phyloP scores from a whole-genome alignment of 768 basidiomycete genomes.

The Kwoniella dendrophila region DNA sequence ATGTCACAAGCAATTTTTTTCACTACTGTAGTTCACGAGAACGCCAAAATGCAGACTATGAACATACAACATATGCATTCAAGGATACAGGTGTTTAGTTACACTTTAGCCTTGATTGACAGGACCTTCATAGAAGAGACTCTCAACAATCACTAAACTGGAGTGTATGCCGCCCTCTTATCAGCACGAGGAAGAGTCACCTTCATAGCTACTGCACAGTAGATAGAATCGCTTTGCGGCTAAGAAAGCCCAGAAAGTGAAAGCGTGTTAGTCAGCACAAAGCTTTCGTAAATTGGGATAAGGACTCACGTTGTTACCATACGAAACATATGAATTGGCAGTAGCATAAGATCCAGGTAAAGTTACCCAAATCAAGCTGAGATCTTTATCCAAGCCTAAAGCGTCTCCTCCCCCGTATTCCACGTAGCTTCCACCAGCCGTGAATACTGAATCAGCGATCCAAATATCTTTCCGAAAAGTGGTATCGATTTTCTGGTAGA shows the following conservation, averaged over 20 bases:
- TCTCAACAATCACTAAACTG: too few relatives aligned
- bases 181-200: background rate
- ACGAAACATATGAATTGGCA: background rate
- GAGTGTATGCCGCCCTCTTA: too few relatives aligned
- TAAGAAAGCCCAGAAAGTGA: background rate
- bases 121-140: too few relatives aligned
- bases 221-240: background rate
- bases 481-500: background rate
- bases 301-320: slow-evolving; percentile 4
- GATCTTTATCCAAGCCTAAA: background rate
- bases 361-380: slow-evolving; percentile 1
- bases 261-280: background rate
- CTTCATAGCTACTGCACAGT: background rate
- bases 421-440: background rate
- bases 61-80: too few relatives aligned
- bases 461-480: background rate
- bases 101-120: too few relatives aligned
- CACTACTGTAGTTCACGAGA: too few relatives aligned
- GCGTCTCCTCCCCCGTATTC: background rate
- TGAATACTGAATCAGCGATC: background rate
- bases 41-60: too few relatives aligned
- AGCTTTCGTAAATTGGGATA: background rate
- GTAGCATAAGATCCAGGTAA: background rate
- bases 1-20: too few relatives aligned
- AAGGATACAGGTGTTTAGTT: too few relatives aligned